Base-by-base conservation (phyloP, 2,329 filamentous ascomycete genomes). In the Nothopassalora personata region DNA sequence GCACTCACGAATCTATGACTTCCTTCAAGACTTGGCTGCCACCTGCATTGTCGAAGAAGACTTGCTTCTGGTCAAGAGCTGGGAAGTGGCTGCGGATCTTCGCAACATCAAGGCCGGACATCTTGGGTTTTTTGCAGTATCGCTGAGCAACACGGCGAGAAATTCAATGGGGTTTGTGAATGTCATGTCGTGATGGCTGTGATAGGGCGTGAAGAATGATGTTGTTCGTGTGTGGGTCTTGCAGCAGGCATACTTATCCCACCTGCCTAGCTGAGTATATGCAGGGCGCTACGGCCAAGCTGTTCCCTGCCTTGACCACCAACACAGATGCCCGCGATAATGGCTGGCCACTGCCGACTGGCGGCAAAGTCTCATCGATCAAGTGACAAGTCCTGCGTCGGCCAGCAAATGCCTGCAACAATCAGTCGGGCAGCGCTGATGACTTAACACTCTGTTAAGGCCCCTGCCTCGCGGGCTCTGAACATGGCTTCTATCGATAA, bases 11-110 rank as follows among this genome's bases (percentile, higher is more conserved):
- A 57, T 88, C 81, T 59, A 87, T 84, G 15, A 90, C 89, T 15
- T 80, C 77, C 28, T 82, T 83, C 3, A 92, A 75, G 1, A 84
- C 80, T 68, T 92, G 64, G 80, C 71, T 83, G 39, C 89, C 89
- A 18, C 89, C 89, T 10, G 88, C 89, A 70, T 92, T 92, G 70
- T 93, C 89, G 64, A 92, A 82, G 71, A 83, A 91, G 53, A 91
- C 79, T 68, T 91, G 87, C 50, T 85, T 77, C 60, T 85, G 80
- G 45, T 80, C 74, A 43, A 92, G 73, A 13, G 88, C 86, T 34
- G 89, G 88, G 75, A 92, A 92, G 56, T 81, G 78, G 61, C 79
- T 76, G 60, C 86, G 80, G 31, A 82, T 79, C 52, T 77, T 74
- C 8, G 77, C 68, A 52, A 89, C 78, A 65, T 87, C 78, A 65